phyloP scores from a whole-genome alignment of 352 stramenopile genomes.

The Globisporangium rhizosaccharum region DNA sequence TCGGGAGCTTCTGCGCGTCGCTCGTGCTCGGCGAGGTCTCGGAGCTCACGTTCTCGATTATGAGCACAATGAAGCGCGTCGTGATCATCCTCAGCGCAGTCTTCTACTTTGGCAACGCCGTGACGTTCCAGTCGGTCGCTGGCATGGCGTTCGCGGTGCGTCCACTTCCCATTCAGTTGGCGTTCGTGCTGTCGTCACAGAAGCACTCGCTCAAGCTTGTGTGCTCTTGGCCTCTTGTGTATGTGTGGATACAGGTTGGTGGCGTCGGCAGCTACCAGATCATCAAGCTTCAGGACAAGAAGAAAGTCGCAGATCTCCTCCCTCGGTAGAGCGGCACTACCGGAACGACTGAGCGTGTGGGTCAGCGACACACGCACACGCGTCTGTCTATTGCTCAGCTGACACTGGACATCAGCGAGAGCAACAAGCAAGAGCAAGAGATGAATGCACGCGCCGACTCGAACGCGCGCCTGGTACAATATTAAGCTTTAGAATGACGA shows the following conservation, averaged over 20 bases:
- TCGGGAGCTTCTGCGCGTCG: slow-evolving; percentile 74
- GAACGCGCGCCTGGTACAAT: too few relatives aligned
- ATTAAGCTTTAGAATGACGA: too few relatives aligned
- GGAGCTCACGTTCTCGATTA: slow-evolving; percentile 88
- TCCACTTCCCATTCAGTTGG: neutral
- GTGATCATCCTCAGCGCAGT: slow-evolving; percentile 84
- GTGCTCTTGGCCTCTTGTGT: slow-evolving; percentile 4
- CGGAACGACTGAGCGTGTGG: neutral
- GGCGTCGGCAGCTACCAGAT: slow-evolving; percentile 78
- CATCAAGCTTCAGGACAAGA: slow-evolving; percentile 66
- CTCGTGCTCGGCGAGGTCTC: slow-evolving; percentile 82
- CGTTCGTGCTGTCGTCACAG: neutral
- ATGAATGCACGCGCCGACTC: too few relatives aligned
- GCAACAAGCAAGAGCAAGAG: too few relatives aligned
- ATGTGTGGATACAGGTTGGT: slow-evolving; percentile 26
- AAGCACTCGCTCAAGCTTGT: neutral
- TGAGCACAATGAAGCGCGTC: slow-evolving; percentile 87
- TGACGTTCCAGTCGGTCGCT: slow-evolving; percentile 58
- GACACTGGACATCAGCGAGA: too few relatives aligned
- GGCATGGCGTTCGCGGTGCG: slow-evolving; percentile 71
- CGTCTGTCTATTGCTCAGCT: neutral
- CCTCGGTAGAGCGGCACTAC: neutral
- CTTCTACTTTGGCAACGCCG: slow-evolving; percentile 80
- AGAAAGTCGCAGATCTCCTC: slow-evolving; percentile 11
- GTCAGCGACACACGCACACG: neutral